These are phyloP conservation scores for Rhynchospora breviuscula DNA, from an alignment of 176 grass and related monocot genomes.

Conservation along the genomic window DNA sequence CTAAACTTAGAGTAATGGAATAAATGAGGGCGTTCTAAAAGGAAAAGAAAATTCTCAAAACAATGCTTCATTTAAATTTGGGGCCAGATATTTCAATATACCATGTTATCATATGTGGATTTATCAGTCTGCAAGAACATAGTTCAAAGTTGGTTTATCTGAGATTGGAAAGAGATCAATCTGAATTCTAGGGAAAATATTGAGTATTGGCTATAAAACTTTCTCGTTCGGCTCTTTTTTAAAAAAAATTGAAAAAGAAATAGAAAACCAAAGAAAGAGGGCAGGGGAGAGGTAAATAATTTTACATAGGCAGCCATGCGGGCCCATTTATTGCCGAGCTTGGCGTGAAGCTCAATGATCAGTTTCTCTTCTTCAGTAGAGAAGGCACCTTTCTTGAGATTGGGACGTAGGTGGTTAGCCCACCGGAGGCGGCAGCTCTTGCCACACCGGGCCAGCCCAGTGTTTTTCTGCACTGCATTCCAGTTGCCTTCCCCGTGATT, in stretches of 20 bases:
- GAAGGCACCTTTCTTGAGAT: constrained; percentile 82
- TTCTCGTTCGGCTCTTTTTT: background rate
- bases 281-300: background rate
- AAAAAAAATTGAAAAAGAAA: background rate
- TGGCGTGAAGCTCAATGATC: constrained; percentile 79
- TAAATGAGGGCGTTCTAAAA: constrained; percentile 14
- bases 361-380: constrained; percentile 60
- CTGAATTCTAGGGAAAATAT: background rate
- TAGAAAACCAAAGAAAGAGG: constrained; percentile 13
- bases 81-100: background rate
- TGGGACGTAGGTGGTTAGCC: constrained; percentile 82
- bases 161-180: background rate
- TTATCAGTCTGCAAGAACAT: background rate
- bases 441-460: constrained; percentile 64
- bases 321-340: constrained; percentile 91
- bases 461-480: constrained; percentile 92
- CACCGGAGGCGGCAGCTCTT: constrained; percentile 94
- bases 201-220: background rate
- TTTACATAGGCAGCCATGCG: constrained; percentile 75
- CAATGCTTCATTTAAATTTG: background rate
- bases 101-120: background rate
- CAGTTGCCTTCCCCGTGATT: constrained; percentile 92
- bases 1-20: constrained; percentile 2
- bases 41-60: background rate
- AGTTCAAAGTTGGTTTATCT: constrained; percentile 1